Conservation (phyloP, 2,329 filamentous ascomycete species). For the Cladophialophora yegresii region DNA sequence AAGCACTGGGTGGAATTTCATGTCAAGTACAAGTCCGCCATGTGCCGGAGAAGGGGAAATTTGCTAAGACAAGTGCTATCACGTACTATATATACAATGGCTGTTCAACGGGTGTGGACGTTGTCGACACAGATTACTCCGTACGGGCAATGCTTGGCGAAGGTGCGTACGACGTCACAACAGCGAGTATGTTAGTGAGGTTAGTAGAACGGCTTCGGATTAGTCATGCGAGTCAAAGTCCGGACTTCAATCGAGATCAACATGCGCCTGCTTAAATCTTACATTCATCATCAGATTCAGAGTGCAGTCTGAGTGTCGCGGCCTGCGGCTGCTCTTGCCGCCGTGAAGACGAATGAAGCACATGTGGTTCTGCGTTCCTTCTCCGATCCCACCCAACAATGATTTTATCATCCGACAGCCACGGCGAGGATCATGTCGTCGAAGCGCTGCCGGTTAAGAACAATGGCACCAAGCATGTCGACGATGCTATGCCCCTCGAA, state of each 20-base stretch:
- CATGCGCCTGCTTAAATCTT: background rate
- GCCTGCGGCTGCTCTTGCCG: background rate
- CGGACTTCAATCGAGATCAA: background rate
- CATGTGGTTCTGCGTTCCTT: background rate
- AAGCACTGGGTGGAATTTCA: background rate
- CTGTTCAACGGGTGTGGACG: background rate
- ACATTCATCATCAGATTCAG: background rate
- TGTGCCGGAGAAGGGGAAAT: background rate
- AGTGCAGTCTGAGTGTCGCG: background rate
- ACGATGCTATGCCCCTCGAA: conserved; percentile 16
- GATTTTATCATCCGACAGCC: background rate
- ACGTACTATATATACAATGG: background rate
- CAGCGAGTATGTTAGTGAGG: too few species aligned
- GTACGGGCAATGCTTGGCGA: too few species aligned
- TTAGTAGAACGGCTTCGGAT: background rate
- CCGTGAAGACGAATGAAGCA: background rate
- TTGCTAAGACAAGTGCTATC: too few species aligned
- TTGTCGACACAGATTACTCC: background rate
- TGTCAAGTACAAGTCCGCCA: background rate
- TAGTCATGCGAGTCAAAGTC: background rate
- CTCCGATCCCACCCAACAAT: background rate
- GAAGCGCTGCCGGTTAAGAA: background rate
- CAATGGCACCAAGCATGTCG: background rate
- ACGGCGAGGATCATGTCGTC: background rate
- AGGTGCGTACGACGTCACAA: background rate